Percentiles rank a stretch among this genome's conserved stretches.
These are phyloP conservation scores for Ceratocystis destructans DNA, from an alignment of 2,329 filamentous ascomycete genomes.

Conservation along the genomic window DNA sequence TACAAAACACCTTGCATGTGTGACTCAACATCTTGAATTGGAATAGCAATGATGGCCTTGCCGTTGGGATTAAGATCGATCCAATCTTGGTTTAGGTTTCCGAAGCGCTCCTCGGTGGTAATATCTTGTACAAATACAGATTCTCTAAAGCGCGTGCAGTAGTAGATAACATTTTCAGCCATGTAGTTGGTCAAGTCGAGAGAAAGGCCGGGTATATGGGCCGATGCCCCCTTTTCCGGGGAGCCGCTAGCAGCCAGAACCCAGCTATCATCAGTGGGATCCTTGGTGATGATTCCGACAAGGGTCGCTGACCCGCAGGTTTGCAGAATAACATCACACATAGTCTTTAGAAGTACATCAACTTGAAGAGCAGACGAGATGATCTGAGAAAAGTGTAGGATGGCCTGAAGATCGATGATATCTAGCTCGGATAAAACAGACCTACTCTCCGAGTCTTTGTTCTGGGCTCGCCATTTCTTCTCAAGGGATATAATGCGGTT, in stretches of 20 bases:
- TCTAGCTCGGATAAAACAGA: slow-evolving; percentile 59
- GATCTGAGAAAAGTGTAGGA: slow-evolving; percentile 64
- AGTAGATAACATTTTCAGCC: slow-evolving; percentile 63
- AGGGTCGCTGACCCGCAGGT: slow-evolving; percentile 59
- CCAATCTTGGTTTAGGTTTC: slow-evolving; percentile 59
- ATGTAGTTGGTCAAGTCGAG: slow-evolving; percentile 53
- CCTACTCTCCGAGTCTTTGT: slow-evolving; percentile 34
- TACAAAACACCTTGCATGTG: slow-evolving; percentile 61
- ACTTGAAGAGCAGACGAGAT: slow-evolving; percentile 66
- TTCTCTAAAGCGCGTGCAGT: slow-evolving; percentile 64
- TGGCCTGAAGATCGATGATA: slow-evolving; percentile 70
- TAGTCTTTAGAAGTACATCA: slow-evolving; percentile 62
- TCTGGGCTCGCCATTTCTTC: slow-evolving; percentile 10
- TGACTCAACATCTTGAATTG: slow-evolving; percentile 59
- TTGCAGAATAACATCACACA: slow-evolving; percentile 69
- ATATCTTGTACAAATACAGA: slow-evolving; percentile 61
- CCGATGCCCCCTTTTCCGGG: slow-evolving; percentile 52
- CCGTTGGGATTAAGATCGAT: slow-evolving; percentile 53
- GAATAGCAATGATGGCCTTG: slow-evolving; percentile 65
- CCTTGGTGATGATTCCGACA: slow-evolving; percentile 61
- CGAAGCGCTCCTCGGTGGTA: slow-evolving; percentile 61
- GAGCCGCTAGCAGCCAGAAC: slow-evolving; percentile 61
- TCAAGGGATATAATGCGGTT: background rate
- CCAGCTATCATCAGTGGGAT: slow-evolving; percentile 45
- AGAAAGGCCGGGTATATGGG: slow-evolving; percentile 51